Evolutionary conservation across 2,329 filamentous ascomycete genomes (phyloP), one percentile per base, ranked within the genome.

Genomic region (Xylaria sp.): DNA sequence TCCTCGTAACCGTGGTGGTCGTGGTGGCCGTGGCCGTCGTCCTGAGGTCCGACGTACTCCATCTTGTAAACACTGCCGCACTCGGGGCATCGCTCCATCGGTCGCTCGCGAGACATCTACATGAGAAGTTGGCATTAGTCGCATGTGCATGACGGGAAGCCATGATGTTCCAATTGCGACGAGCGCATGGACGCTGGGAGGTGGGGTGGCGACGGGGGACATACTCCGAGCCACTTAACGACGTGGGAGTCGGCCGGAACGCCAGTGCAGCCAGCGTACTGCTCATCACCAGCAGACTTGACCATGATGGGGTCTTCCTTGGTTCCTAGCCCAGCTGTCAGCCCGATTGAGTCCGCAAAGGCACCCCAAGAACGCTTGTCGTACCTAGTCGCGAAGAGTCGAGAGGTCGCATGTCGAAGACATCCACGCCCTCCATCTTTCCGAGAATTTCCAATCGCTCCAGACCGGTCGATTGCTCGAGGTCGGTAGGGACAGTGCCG

Each of bases 361-460:
- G 13, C 17, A 29, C 26, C 13, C 26, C 19, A 17, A 34, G 9
- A 53, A 26, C 20, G 42, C 26, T 21, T 11, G 17, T 41, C 61
- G 44, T 82, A 90, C 93, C 93, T 76, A 84, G 85, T 72, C 94
- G 88, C 75, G 89, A 94, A 62, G 93, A 83, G 75, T 97, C 94
- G 68, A 99, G 85, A 61, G 94, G 94, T 77, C 86, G 88, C 94
- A 97, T 96, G 80, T 99, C 92, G 81, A 99, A 99, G 74, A 97
- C 82, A 73, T 99, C 94, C 69, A 97, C 81, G 65, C 94, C 92
- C 83, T 97, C 91, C 89, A 97, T 96, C 87, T 99, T 99, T 78
- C 94, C 94, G 74, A 99, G 83, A 71, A 99, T 94, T 79, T 99
- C 94, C 67, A 99, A 85, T 85, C 94, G 92, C 83, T 99, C 94